A percentile compares a stretch with the other conserved stretches of the same genome.
Conservation (phyloP, 805 yeast genomes). For the Pichia heedii region DNA sequence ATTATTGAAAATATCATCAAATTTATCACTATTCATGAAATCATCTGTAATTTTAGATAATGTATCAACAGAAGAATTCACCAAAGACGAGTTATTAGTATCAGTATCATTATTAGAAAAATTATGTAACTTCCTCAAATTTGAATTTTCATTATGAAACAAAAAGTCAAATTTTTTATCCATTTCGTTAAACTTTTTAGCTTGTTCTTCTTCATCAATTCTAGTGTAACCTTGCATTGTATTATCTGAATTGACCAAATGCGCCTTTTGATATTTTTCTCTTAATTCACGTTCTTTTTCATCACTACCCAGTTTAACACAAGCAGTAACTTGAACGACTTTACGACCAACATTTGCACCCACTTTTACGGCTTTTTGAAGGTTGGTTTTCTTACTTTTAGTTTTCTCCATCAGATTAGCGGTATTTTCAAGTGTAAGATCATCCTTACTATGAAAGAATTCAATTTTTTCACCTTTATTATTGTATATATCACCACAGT, state of each 20-base stretch:
- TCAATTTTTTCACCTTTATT: constrained; percentile 63
- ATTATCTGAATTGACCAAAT: constrained; percentile 31
- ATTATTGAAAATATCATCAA: constrained; percentile 12
- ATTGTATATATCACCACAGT: constrained; percentile 62
- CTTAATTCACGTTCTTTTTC: constrained; percentile 5
- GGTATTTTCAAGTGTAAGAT: constrained; percentile 7
- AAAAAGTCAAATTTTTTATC: constrained; percentile 46
- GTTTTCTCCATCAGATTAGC: not conserved
- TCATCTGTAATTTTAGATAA: constrained; percentile 8
- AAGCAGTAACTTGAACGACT: constrained; percentile 5
- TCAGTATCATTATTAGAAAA: constrained; percentile 5
- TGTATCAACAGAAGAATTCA: not conserved
- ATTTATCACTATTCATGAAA: constrained; percentile 18
- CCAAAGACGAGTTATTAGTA: not conserved
- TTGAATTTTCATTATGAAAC: constrained; percentile 30
- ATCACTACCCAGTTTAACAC: constrained; percentile 6
- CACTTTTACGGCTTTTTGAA: constrained; percentile 2
- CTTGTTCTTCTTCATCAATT: constrained; percentile 80
- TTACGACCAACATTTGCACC: constrained; percentile 8
- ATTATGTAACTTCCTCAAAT: constrained; percentile 23
- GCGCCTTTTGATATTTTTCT: constrained; percentile 14
- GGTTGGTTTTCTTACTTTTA: constrained; percentile 7
- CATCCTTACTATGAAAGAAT: constrained; percentile 24
- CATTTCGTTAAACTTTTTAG: constrained; percentile 51
- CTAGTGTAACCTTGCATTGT: constrained; percentile 76